Base-by-base conservation (phyloP, 176 grass and related monocot genomes). In the Alopecurus myosuroides region DNA sequence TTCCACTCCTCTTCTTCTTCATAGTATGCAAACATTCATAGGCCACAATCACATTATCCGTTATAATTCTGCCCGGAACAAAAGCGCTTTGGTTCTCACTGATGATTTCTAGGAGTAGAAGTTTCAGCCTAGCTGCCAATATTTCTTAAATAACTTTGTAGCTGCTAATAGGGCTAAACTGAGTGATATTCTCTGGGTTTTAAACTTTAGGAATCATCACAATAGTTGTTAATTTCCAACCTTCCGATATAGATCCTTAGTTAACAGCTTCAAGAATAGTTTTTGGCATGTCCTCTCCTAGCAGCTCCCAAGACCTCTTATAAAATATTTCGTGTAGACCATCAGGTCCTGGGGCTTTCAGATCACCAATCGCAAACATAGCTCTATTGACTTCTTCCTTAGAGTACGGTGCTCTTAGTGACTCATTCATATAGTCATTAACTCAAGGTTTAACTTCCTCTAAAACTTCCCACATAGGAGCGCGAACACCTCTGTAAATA, bases 381-480 rank as follows among this genome's bases (percentile, higher is more conserved):
- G n/a, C n/a, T n/a, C n/a, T n/a, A n/a, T n/a, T n/a, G n/a, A n/a
- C n/a, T n/a, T n/a, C n/a, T n/a, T n/a, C n/a, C n/a, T n/a, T n/a
- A n/a, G n/a, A n/a, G n/a, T n/a, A n/a, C 15, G 3, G 15, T 3
- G 50, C 50, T 7, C 8, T 19, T 0, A n/a, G 9, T 6, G 19
- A 22, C 13, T 53, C 51, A 53, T 53, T 53, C 51, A 53, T n/a
- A 3, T 53, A 53, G 9, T 18, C 2, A n/a, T 1, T 22, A 8
- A n/a, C 51, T 22, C 1, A 9, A 1, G 51, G 19, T n/a, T 9
- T 53, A n/a, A 53, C 51, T 20, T 53, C 9, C 5, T 53, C 6
- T 1, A 53, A 1, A 3, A 53, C 20, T 2, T 53, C 7, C 2
- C 2, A 2, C 1, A 2, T 4, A 1, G 12, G 46, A 0, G 1